Evolutionary conservation across 2,329 filamentous ascomycete genomes (phyloP), one percentile per base, ranked within the genome.

Genomic region (Fusarium veterinarium): DNA sequence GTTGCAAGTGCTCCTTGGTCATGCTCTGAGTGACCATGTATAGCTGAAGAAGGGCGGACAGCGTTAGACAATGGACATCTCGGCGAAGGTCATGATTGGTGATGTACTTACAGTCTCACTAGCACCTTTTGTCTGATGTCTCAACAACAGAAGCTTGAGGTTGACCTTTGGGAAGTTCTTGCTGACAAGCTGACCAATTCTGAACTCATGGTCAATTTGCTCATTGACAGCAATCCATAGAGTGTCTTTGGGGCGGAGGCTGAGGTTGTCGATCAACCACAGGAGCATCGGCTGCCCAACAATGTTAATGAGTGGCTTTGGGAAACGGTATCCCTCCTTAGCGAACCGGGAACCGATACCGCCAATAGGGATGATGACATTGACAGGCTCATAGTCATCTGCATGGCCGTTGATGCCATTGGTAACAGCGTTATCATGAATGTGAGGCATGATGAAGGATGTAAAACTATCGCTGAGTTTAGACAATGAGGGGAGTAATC

Each of bases 121-220:
- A 8, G 53, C 53, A 6, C 53, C 53, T 11, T 57, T 57, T 4
- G 53, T 57, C 13, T 57, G 53, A 28, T 57, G 53, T 6, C 53
- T 33, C n/a, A 57, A 13, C 4, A 57, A 11, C 3, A 57, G 8
- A 1, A 57, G 40, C 30, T 44, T 57, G 13, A 57, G 11, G 1
- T 57, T 46, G 4, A 57, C 40, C 17, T 57, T 57, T 2, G 53
- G 53, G 17, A 57, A 57, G 40, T 44, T 57, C 40, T 57, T 57
- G 30, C 53, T 57, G 3, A 57, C 30, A 1, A 57, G 53, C 40
- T 57, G 53, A 8, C 53, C 53, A 5, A 57, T 57, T 35, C 53
- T 57, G 13, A 57, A 57, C 40, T 57, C 53, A 35, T 57, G 33
- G 30, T 57, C 53, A n/a, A 57, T 57, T 10, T 57, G 40, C 40